Conservation (phyloP, 139 green algal species). For the Dunaliella sp. region DNA sequence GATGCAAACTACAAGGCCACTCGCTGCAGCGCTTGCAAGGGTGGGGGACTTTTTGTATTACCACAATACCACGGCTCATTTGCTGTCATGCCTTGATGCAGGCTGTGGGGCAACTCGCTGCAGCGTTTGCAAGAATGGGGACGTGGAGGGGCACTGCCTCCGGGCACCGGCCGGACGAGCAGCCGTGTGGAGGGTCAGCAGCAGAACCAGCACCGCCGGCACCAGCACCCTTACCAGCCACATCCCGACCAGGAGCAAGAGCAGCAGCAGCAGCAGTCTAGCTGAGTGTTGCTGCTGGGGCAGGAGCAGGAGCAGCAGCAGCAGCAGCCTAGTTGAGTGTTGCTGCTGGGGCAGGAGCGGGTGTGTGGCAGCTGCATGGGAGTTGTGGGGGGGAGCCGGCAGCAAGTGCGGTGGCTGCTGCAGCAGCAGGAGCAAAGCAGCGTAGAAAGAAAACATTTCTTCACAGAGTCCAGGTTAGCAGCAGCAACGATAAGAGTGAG, state of each 20-base stretch:
- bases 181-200: neutral
- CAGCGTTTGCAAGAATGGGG: neutral
- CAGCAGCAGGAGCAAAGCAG: too few relatives aligned
- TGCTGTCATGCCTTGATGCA: too few relatives aligned
- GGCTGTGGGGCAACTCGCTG: neutral
- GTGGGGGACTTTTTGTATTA: too few relatives aligned
- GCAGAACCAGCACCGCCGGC: neutral
- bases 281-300: too few relatives aligned
- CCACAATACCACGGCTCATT: too few relatives aligned
- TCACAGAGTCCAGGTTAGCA: too few relatives aligned
- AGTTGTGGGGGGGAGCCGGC: too few relatives aligned
- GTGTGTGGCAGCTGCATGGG: neutral
- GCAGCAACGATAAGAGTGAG: too few relatives aligned
- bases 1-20: neutral
- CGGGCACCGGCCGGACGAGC: neutral
- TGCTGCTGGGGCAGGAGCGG: too few relatives aligned
- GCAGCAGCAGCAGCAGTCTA: conserved; percentile 3
- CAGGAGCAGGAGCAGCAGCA: conserved; percentile 2
- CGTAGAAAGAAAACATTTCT: too few relatives aligned
- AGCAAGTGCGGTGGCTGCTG: too few relatives aligned
- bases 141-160: neutral
- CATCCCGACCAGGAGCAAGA: neutral
- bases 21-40: neutral
- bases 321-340: neutral
- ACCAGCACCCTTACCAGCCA: neutral